phyloP scores from a whole-genome alignment of 2,329 filamentous ascomycete genomes.

The Colletotrichum falcatum region DNA sequence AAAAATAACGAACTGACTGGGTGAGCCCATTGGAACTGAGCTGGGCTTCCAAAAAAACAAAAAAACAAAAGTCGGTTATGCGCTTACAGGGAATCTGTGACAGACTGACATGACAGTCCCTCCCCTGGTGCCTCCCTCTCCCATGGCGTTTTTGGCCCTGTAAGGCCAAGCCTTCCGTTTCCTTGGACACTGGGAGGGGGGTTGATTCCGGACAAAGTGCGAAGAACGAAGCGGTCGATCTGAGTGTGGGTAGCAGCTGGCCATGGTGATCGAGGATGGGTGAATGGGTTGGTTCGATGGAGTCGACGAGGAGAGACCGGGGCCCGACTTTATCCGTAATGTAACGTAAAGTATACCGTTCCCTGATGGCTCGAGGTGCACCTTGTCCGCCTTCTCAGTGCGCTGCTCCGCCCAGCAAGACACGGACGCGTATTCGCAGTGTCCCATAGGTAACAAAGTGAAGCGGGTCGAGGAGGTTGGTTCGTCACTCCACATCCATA shows the following conservation, averaged over 20 bases:
- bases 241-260: not conserved
- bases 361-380: not conserved
- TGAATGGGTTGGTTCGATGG: slow-evolving; percentile 1
- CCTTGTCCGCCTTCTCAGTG: slow-evolving; percentile 3
- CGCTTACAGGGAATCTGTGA: slow-evolving; percentile 2
- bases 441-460: too few species aligned
- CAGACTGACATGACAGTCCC: not conserved
- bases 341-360: not conserved
- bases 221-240: not conserved
- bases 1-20: not conserved
- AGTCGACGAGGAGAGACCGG: not conserved
- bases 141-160: slow-evolving; percentile 1
- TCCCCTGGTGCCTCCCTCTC: not conserved
- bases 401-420: not conserved
- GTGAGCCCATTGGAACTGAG: slow-evolving; percentile 8
- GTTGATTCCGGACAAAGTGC: not conserved
- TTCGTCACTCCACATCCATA: too few species aligned
- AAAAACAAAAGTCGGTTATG: not conserved
- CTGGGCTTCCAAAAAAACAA: too few species aligned
- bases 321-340: not conserved
- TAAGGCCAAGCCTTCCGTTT: slow-evolving; percentile 3
- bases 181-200: not conserved
- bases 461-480: too few species aligned
- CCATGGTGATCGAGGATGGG: not conserved
- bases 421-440: not conserved